Conservation (phyloP, 2,329 filamentous ascomycete species). For the Ophiostoma tasmaniense region DNA sequence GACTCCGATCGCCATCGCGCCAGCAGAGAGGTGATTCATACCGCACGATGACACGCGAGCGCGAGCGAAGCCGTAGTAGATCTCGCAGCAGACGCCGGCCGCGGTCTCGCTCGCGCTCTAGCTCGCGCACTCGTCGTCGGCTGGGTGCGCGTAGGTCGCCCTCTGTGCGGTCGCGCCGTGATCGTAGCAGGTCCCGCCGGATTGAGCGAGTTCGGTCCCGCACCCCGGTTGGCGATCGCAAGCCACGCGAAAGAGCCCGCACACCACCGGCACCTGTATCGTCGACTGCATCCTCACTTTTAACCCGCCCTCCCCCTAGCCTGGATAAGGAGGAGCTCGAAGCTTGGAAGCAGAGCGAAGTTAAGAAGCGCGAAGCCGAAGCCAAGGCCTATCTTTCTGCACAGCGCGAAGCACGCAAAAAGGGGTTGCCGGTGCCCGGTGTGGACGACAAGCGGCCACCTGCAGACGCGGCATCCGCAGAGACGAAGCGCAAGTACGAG, state of each 20-base stretch:
- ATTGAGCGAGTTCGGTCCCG: background rate
- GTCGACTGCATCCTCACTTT: slow-evolving; percentile 6
- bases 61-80: slow-evolving; percentile 14
- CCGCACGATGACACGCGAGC: slow-evolving; percentile 7
- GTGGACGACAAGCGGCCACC: slow-evolving; percentile 41
- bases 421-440: slow-evolving; percentile 50
- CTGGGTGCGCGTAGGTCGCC: slow-evolving; percentile 7
- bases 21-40: slow-evolving; percentile 13
- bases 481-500: slow-evolving; percentile 33
- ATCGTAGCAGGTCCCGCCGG: background rate
- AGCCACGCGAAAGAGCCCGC: slow-evolving; percentile 2
- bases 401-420: slow-evolving; percentile 51
- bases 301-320: slow-evolving; percentile 31
- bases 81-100: slow-evolving; percentile 9
- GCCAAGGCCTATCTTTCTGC: slow-evolving; percentile 57
- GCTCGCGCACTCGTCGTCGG: background rate
- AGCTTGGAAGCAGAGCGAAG: slow-evolving; percentile 52
- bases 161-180: background rate
- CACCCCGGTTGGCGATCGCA: background rate
- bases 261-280: slow-evolving; percentile 8
- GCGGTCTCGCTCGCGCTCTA: slow-evolving; percentile 13
- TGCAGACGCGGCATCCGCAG: slow-evolving; percentile 34
- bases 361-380: slow-evolving; percentile 53
- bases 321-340: slow-evolving; percentile 43
- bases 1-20: slow-evolving; percentile 16